phyloP scores from a whole-genome alignment of 228 moss, liverwort and hornwort genomes.

The Sphagnum fallax region DNA sequence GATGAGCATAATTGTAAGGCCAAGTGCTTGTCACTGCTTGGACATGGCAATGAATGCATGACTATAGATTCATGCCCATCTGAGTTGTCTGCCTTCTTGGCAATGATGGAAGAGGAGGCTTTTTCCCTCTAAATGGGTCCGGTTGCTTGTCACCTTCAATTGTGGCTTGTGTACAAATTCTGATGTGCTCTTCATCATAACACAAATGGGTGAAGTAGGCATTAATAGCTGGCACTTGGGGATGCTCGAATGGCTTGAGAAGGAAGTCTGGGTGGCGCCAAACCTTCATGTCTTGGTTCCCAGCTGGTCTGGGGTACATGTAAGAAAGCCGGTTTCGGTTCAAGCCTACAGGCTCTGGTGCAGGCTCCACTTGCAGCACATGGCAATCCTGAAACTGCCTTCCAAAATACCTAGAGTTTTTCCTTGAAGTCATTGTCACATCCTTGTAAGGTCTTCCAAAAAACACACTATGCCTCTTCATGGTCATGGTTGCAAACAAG shows the following conservation, averaged over 20 bases:
- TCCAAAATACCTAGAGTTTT: slow-evolving; percentile 1
- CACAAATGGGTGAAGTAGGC: slow-evolving; percentile 4
- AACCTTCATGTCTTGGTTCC: slow-evolving; percentile 7
- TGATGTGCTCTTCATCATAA: not conserved
- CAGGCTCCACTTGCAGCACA: not conserved
- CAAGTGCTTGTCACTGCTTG: too few species aligned
- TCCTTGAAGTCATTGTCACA: not conserved
- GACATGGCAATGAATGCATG: too few species aligned
- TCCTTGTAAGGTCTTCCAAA: too few species aligned
- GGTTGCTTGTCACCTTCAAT: not conserved
- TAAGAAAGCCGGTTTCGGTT: slow-evolving; percentile 4
- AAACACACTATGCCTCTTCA: too few species aligned
- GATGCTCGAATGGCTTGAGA: not conserved
- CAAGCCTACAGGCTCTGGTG: slow-evolving; percentile 5
- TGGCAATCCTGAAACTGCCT: slow-evolving; percentile 3
- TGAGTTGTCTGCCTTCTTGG: too few species aligned
- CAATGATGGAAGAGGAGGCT: not conserved
- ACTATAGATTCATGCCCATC: too few species aligned
- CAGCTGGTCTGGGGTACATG: slow-evolving; percentile 6
- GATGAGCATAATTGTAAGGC: too few species aligned
- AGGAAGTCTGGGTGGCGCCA: slow-evolving; percentile 10
- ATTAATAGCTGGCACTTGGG: not conserved
- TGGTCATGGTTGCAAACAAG: too few species aligned
- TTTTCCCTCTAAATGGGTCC: not conserved
- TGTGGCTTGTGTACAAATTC: not conserved